These are phyloP conservation scores for Macrotyloma uniflorum DNA, from an alignment of 306 rosid genomes.

Conservation along the genomic window DNA sequence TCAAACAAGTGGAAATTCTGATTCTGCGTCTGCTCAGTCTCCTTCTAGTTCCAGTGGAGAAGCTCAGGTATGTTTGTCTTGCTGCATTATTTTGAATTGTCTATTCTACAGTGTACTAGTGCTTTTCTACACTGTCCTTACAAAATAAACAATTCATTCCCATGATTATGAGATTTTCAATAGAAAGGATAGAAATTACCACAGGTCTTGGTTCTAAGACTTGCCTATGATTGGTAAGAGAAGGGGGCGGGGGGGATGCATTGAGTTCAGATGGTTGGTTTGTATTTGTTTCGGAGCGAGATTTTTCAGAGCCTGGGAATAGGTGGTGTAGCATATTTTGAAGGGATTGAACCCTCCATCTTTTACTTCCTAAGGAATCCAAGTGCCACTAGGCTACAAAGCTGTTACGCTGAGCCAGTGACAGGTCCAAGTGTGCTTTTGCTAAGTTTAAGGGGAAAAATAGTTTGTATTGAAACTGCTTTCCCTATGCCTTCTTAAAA, in stretches of 20 bases:
- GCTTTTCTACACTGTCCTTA: neutral
- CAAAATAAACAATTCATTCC: neutral
- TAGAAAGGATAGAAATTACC: constrained; percentile 27
- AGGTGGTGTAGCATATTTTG: neutral
- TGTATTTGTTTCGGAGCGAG: neutral
- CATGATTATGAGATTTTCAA: constrained; percentile 11
- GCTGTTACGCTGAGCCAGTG: neutral
- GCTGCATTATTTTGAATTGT: constrained; percentile 29
- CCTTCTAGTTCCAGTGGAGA: constrained; percentile 95
- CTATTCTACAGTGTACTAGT: neutral
- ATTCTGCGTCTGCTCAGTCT: constrained; percentile 91
- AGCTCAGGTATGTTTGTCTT: constrained; percentile 66
- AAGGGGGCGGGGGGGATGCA: neutral
- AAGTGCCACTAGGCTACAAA: neutral
- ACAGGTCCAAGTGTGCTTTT: neutral
- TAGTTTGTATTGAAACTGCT: neutral
- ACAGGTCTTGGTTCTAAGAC: constrained; percentile 1
- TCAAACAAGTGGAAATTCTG: constrained; percentile 91
- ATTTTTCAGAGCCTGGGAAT: neutral
- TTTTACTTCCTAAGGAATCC: neutral
- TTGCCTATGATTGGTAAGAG: neutral
- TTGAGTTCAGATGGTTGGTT: neutral
- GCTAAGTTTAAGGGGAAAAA: neutral
- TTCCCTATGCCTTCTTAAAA: neutral
- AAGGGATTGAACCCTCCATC: neutral